These are phyloP conservation scores for Rhizophagus prolifer DNA, from an alignment of 192 early-diverging fungal genomes.

Conservation along the genomic window DNA sequence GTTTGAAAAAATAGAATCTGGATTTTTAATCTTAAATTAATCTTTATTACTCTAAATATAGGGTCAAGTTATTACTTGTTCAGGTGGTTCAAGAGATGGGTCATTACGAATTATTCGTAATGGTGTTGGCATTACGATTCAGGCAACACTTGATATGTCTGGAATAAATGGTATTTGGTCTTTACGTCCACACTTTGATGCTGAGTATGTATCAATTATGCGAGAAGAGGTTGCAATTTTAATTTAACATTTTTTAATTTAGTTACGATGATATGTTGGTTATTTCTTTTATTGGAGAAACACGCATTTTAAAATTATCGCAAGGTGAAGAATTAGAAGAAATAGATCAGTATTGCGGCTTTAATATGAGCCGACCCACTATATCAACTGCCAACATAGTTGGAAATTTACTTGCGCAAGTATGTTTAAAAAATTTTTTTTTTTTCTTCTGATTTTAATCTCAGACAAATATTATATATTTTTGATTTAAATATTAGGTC, in stretches of 20 bases:
- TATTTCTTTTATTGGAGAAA: slow-evolving; percentile 64
- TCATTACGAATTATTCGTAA: slow-evolving; percentile 80
- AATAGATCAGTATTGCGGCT: slow-evolving; percentile 39
- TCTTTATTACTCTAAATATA: slow-evolving; percentile 30
- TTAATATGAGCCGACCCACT: slow-evolving; percentile 44
- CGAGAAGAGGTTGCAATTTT: neutral
- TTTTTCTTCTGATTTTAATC: neutral
- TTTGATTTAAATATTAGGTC: slow-evolving; percentile 37
- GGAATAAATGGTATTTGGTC: slow-evolving; percentile 80
- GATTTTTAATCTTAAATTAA: slow-evolving; percentile 2
- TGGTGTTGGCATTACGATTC: slow-evolving; percentile 82
- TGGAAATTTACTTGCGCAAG: slow-evolving; percentile 61
- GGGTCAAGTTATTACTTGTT: slow-evolving; percentile 83
- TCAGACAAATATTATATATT: neutral
- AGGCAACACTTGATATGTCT: slow-evolving; percentile 54
- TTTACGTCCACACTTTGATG: slow-evolving; percentile 46
- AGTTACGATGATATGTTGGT: slow-evolving; percentile 54
- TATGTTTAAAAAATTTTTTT: slow-evolving; percentile 7
- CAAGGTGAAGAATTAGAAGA: slow-evolving; percentile 53
- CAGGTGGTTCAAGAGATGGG: slow-evolving; percentile 72
- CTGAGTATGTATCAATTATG: slow-evolving; percentile 41
- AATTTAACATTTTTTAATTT: neutral
- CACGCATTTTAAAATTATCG: slow-evolving; percentile 52
- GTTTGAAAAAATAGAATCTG: neutral
- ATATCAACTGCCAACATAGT: slow-evolving; percentile 46